phyloP scores from a whole-genome alignment of 1,284 basidiomycete genomes.

The Ustilago shanxiensis region DNA sequence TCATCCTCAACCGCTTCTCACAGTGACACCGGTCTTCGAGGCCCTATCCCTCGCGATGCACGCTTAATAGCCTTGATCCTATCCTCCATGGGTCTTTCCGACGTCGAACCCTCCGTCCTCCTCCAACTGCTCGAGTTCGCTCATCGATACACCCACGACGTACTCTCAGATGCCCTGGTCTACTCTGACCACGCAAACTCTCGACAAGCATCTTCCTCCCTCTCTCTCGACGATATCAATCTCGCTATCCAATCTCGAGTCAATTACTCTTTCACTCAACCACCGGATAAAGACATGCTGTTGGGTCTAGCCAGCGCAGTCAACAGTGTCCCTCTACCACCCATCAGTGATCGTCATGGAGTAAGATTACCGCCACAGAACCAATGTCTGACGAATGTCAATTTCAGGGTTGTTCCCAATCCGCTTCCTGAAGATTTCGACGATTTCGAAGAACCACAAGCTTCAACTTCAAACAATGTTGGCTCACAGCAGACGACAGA shows the following conservation, averaged over 20 bases:
- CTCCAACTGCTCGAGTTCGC: conserved; percentile 96
- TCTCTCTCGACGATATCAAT: conserved; percentile 88
- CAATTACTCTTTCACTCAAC: conserved; percentile 92
- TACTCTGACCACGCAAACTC: conserved; percentile 88
- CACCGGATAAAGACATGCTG: conserved; percentile 94
- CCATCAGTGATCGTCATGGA: conserved; percentile 95
- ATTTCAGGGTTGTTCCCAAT: conserved; percentile 93
- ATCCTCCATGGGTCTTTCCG: conserved; percentile 92
- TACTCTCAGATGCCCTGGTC: conserved; percentile 87
- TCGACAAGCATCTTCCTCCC: conserved; percentile 45
- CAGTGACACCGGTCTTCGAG: conserved; percentile 32
- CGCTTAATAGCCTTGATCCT: conserved; percentile 91
- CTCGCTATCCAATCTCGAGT: conserved; percentile 92
- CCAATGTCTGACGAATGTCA: conserved; percentile 88
- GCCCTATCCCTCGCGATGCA: conserved; percentile 80
- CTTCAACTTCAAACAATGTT: neutral
- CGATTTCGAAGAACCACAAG: conserved; percentile 31
- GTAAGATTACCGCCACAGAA: conserved; percentile 84
- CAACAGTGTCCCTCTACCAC: conserved; percentile 87
- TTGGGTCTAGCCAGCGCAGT: conserved; percentile 89
- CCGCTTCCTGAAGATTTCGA: conserved; percentile 74
- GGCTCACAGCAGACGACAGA: neutral
- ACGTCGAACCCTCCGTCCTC: conserved; percentile 91
- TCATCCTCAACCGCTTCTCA: neutral
- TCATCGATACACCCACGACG: conserved; percentile 91